Evolutionary conservation across 2,329 filamentous ascomycete species (phyloP), one percentile per base, ranked within the genome.

Genomic region (Alternaria brassicae): DNA sequence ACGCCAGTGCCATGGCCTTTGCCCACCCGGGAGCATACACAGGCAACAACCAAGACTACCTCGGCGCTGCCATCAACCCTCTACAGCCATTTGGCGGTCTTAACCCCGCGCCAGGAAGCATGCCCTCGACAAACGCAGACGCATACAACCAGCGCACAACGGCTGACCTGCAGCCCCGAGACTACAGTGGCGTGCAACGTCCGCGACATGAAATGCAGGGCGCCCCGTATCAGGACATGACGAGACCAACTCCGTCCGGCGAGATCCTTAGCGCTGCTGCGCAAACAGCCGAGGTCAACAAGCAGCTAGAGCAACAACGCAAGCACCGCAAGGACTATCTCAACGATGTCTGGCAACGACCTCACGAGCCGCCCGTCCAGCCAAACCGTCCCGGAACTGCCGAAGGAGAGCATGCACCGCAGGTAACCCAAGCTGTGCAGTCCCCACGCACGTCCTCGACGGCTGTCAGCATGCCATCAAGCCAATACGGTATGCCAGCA

Each of bases 161-260:
- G 67, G 86, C 93, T 62, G 90, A 90, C 73, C 86, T 89, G 65
- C 86, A 91, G 69, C 84, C 90, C 62, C 88, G 90, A 73, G 92
- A 96, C 76, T 96, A 94, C 75, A 91, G 89, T 70, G 89, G 87
- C 72, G 91, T 97, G 65, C 89, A 91, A 61, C 90, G 92, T 53
- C 91, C 93, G 21, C 88, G 94, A 65, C 95, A 97, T 79, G 95
- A 98, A 74, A 88, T 97, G 62, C 88, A 91, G 13, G 95, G 93
- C 23, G 88, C 91, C 36, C 73, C 77, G 9, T 99, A 97, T 79
- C 90, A 94, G 77, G 95, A 98, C 75, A 86, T 92, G 68, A 91
- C 89, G 8, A 88, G 93, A 74, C 84, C 92, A 10, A 91, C 89
- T 63, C 87, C 89, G 28, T 84, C 91, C 27, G 83, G 86, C 45